These are phyloP conservation scores for Fusarium denticulatum DNA, from an alignment of 2,329 filamentous ascomycete genomes.

Conservation along the genomic window DNA sequence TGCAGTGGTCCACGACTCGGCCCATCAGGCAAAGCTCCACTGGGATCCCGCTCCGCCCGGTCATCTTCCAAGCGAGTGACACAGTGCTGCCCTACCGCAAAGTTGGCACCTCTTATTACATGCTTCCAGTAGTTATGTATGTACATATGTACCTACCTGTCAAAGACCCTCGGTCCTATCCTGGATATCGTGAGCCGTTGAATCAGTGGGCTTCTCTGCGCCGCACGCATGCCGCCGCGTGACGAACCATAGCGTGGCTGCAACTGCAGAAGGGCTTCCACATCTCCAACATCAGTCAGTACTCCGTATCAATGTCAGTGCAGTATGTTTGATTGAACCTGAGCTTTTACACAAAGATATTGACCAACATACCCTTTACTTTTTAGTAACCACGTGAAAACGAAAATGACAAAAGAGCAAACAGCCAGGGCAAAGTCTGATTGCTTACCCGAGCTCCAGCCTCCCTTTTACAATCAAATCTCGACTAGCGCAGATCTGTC, in stretches of 20 bases:
- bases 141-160: not conserved
- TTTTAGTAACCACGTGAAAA: conserved; percentile 16
- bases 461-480: conserved; percentile 43
- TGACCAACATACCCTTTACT: conserved; percentile 13
- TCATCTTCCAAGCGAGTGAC: conserved; percentile 33
- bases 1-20: conserved; percentile 28
- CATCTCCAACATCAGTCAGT: not conserved
- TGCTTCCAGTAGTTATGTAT: not conserved
- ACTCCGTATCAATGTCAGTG: not conserved
- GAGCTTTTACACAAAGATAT: not conserved
- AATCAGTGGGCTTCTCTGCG: conserved; percentile 40
- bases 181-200: conserved; percentile 38
- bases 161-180: conserved; percentile 23
- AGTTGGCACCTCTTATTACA: conserved; percentile 3
- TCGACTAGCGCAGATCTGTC: conserved; percentile 45
- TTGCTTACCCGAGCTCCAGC: conserved; percentile 22
- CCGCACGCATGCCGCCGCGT: conserved; percentile 42
- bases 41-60: conserved; percentile 21
- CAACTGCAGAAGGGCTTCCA: not conserved
- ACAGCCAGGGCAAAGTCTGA: not conserved
- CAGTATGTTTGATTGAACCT: not conserved
- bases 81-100: conserved; percentile 35
- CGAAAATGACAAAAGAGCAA: not conserved
- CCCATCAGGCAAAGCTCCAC: conserved; percentile 23
- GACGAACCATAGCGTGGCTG: conserved; percentile 39